Conservation (phyloP, 208 protist species). For the Leishmania tropica region DNA sequence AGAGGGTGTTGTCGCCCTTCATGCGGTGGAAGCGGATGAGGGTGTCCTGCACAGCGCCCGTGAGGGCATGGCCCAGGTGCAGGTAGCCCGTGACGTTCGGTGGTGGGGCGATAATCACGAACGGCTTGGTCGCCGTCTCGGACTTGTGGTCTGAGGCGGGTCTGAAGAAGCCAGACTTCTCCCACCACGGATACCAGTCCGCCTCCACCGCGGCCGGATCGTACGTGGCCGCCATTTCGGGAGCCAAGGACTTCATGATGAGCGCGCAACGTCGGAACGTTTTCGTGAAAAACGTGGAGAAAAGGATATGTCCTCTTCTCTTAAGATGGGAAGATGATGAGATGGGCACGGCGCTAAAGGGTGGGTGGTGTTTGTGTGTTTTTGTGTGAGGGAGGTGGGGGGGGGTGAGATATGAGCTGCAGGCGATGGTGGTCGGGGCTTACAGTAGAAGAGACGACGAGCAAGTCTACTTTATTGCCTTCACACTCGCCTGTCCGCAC, state of each 20-base stretch:
- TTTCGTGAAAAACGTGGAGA: background rate
- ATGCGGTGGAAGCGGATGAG: conserved; percentile 97
- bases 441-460: background rate
- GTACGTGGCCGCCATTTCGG: conserved; percentile 93
- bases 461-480: background rate
- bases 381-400: background rate
- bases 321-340: background rate
- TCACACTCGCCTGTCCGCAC: background rate
- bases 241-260: conserved; percentile 79
- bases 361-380: background rate
- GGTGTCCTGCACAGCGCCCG: conserved; percentile 95
- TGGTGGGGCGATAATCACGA: conserved; percentile 98
- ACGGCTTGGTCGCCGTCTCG: conserved; percentile 76
- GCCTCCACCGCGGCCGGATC: conserved; percentile 95
- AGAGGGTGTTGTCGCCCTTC: conserved; percentile 97
- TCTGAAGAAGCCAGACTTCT: conserved; percentile 96
- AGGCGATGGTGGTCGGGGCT: background rate
- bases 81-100: conserved; percentile 99
- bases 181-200: conserved; percentile 99
- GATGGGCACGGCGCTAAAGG: background rate
- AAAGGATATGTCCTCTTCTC: background rate
- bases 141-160: conserved; percentile 79
- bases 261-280: conserved; percentile 63
- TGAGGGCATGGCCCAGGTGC: conserved; percentile 99
- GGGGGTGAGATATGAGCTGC: background rate